Base-by-base conservation (phyloP, 2,329 filamentous ascomycete species). In the Colletotrichum sansevieriae region DNA sequence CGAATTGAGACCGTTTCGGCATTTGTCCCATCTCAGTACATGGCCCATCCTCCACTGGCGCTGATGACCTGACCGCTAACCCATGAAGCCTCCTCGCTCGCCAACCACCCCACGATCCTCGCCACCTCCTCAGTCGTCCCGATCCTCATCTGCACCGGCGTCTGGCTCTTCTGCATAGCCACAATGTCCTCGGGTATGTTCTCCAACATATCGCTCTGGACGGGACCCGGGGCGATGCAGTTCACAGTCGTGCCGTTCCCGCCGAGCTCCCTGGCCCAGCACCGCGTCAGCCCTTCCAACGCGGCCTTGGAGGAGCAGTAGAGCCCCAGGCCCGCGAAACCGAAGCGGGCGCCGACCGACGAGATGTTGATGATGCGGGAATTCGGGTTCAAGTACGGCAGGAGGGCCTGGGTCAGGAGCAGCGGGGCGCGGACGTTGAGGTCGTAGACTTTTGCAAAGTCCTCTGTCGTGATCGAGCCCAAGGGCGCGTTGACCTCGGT, bases 301-400 rank as follows among this genome's bases (percentile, higher is more conserved):
- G 87, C 89, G 0, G 86, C 87, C 74, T 91, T 91, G 4, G 83
- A 85, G 0, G 85, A 83, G 54, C 82, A 82, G 75, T 90, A 91
- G 3, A 88, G 74, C 2, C 83, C 79, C 3, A 86, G 71, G 1
- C 78, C 74, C 1, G 80, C 75, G 66, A 86, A 84, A 0, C 83
- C 85, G 2, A 72, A 72, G 0, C 87, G 78, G 1, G 81, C 83
- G 10, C 82, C 87, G 1, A 90, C 81, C 2, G 85, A 88, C 13
- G 82, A 82, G 68, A 91, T 83, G 76, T 90, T 90, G 78, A 90
- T 84, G 68, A 91, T 86, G 8, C 87, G 82, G 4, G 79, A 81
- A 3, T 80, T 78, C 3, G 76, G 72, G 37, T 78, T 78, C 1
- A 90, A 79, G 70, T 87, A 78, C 0, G 86, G 86, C 12, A 87